phyloP scores from a whole-genome alignment of 495 filamentous ascomycete species.

The Aspergillus ostianus region DNA sequence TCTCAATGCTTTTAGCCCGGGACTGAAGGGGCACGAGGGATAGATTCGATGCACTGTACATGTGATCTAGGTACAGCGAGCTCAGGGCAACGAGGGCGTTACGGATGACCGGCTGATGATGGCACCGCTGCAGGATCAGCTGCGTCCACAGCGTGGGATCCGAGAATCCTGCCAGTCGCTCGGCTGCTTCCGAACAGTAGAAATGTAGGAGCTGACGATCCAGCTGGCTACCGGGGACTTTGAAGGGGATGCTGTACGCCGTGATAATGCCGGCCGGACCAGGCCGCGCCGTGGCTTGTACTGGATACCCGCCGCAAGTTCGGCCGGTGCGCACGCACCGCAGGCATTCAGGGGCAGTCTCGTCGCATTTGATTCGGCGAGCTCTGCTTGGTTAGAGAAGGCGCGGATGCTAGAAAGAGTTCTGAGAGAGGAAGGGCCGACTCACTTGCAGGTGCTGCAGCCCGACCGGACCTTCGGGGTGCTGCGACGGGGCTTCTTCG shows the following conservation, averaged over 20 bases:
- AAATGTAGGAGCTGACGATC: conserved; percentile 41
- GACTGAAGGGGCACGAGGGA: not conserved
- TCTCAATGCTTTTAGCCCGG: conserved; percentile 9
- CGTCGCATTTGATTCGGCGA: conserved; percentile 46
- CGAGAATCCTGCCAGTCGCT: conserved; percentile 38
- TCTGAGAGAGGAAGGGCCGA: not conserved
- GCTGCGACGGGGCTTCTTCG: conserved; percentile 17
- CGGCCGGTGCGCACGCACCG: conserved; percentile 36
- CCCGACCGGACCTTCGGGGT: conserved; percentile 28
- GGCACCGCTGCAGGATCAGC: conserved; percentile 36
- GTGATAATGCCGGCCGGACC: conserved; percentile 12
- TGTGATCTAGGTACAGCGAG: conserved; percentile 18
- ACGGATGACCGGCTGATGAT: conserved; percentile 37
- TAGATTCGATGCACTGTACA: not conserved
- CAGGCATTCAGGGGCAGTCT: conserved; percentile 35
- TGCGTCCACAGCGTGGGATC: conserved; percentile 40
- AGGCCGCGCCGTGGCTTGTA: not conserved
- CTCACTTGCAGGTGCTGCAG: conserved; percentile 29
- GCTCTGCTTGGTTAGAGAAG: conserved; percentile 20
- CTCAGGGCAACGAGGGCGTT: conserved; percentile 43
- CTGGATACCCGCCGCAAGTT: conserved; percentile 36
- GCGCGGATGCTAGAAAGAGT: not conserved
- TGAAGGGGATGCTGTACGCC: conserved; percentile 34
- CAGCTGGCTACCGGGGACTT: conserved; percentile 29
- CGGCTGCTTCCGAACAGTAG: conserved; percentile 30